A percentile compares a stretch with the other conserved stretches of the same genome.
These are phyloP conservation scores for Thermomucor indicae-seudaticae DNA, from an alignment of 371 early-diverging fungal genomes.

Conservation along the genomic window DNA sequence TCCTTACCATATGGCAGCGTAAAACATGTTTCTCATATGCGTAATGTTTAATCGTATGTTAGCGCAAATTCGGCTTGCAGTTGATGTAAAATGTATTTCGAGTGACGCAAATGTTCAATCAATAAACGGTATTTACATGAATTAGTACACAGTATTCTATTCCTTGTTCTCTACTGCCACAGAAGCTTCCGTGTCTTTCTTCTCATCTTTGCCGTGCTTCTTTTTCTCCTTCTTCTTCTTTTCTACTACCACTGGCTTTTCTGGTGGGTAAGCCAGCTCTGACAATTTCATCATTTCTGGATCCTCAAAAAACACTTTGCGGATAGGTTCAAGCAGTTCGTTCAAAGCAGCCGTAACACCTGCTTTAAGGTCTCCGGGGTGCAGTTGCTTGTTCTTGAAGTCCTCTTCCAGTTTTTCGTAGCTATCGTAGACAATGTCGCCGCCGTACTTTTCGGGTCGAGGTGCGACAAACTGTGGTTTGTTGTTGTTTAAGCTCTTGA, in stretches of 20 bases:
- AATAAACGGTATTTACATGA: too few species aligned
- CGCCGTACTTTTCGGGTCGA: slow-evolving; percentile 89
- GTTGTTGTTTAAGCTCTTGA: slow-evolving; percentile 54
- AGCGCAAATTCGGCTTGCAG: too few species aligned
- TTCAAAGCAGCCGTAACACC: slow-evolving; percentile 86
- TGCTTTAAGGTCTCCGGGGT: slow-evolving; percentile 98
- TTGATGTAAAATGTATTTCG: too few species aligned
- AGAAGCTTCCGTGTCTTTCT: too few species aligned
- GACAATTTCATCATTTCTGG: slow-evolving; percentile 64
- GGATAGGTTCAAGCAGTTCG: slow-evolving; percentile 88
- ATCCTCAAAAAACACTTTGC: slow-evolving; percentile 68
- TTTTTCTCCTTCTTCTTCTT: slow-evolving; percentile 14
- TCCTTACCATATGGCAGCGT: too few species aligned
- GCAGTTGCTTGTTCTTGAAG: slow-evolving; percentile 84
- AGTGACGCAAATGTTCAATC: too few species aligned
- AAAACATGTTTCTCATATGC: too few species aligned
- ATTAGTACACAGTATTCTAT: too few species aligned
- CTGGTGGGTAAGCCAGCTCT: slow-evolving; percentile 69
- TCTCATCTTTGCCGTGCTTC: slow-evolving; percentile 4
- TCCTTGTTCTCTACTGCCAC: too few species aligned
- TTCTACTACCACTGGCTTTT: slow-evolving; percentile 23
- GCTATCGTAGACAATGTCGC: slow-evolving; percentile 68
- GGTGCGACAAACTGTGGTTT: slow-evolving; percentile 63
- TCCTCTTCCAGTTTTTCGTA: slow-evolving; percentile 82
- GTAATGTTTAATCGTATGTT: too few species aligned